Conservation (phyloP, 225 moss, liverwort and hornwort species). For the Physcomitrium patens region DNA sequence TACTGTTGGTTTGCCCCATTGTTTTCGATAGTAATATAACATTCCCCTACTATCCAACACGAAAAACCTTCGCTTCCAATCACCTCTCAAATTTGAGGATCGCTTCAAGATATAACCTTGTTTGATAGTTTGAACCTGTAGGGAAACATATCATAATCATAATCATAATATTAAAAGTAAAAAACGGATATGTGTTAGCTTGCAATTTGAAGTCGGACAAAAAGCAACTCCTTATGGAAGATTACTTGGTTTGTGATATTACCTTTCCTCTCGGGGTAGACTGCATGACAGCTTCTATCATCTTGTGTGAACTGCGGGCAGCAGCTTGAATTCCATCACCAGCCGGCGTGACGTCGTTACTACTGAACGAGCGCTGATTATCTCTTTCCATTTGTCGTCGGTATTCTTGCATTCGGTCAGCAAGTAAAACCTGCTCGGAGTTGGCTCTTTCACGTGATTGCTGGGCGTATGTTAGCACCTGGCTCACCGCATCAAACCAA, state of each 20-base stretch:
- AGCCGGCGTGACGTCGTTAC: constrained; percentile 45
- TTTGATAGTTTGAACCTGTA: constrained; percentile 75
- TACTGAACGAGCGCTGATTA: constrained; percentile 72
- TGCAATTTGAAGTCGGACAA: constrained; percentile 11
- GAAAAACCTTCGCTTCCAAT: constrained; percentile 88
- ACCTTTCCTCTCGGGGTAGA: constrained; percentile 82
- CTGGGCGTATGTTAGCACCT: constrained; percentile 83
- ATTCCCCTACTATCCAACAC: constrained; percentile 81
- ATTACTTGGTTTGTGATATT: constrained; percentile 4
- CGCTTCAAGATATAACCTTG: constrained; percentile 85
- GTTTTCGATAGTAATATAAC: constrained; percentile 83
- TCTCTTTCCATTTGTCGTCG: constrained; percentile 81
- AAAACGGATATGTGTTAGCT: constrained; percentile 11
- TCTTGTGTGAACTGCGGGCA: constrained; percentile 79
- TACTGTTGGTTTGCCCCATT: constrained; percentile 88
- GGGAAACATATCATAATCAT: neutral
- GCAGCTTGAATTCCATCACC: constrained; percentile 86
- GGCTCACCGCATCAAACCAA: constrained; percentile 12
- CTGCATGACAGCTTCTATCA: constrained; percentile 88
- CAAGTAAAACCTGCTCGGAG: constrained; percentile 84
- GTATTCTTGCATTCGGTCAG: constrained; percentile 93
- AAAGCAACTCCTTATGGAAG: constrained; percentile 3
- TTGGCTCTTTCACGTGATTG: constrained; percentile 86
- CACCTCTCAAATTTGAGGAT: constrained; percentile 78
- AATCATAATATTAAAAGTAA: neutral